Evolutionary conservation across 1,284 basidiomycete species (phyloP).

Genomic region (Ustilago cynodontis): DNA sequence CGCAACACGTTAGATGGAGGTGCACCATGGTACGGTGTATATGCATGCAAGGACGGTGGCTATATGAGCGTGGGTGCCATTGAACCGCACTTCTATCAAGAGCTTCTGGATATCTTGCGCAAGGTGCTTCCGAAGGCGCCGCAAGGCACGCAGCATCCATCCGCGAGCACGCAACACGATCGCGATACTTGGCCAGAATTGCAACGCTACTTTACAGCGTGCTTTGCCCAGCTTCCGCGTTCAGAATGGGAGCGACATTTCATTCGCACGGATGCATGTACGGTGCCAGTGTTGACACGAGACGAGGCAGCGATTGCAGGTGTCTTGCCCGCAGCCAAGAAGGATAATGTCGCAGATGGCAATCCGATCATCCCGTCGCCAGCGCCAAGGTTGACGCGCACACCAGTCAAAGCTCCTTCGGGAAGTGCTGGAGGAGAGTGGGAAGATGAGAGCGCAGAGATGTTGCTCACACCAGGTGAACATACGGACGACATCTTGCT

Average conservation of each 20-base stretch:
- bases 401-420: conserved; percentile 58
- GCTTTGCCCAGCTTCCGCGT: conserved; percentile 76
- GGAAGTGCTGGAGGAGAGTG: conserved; percentile 46
- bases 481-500: conserved; percentile 64
- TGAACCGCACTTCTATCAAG: conserved; percentile 52
- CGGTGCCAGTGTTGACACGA: conserved; percentile 76
- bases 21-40: conserved; percentile 82
- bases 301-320: conserved; percentile 62
- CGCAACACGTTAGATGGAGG: conserved; percentile 80
- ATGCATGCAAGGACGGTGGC: conserved; percentile 78
- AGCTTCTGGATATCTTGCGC: conserved; percentile 51
- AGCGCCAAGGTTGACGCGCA: conserved; percentile 64
- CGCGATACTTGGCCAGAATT: conserved; percentile 77
- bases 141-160: conserved; percentile 70
- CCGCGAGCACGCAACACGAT: conserved; percentile 73
- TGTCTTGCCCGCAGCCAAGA: conserved; percentile 41
- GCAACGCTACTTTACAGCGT: conserved; percentile 75
- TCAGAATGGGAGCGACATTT: conserved; percentile 80
- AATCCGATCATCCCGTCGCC: conserved; percentile 61
- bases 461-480: conserved; percentile 64
- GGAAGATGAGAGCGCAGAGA: conserved; percentile 31
- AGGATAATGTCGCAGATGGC: conserved; percentile 30
- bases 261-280: conserved; percentile 81
- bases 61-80: conserved; percentile 77
- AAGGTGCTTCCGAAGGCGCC: conserved; percentile 40